These are phyloP conservation scores for Medicago arabica DNA, from an alignment of 306 rosid species.

Conservation along the genomic window DNA sequence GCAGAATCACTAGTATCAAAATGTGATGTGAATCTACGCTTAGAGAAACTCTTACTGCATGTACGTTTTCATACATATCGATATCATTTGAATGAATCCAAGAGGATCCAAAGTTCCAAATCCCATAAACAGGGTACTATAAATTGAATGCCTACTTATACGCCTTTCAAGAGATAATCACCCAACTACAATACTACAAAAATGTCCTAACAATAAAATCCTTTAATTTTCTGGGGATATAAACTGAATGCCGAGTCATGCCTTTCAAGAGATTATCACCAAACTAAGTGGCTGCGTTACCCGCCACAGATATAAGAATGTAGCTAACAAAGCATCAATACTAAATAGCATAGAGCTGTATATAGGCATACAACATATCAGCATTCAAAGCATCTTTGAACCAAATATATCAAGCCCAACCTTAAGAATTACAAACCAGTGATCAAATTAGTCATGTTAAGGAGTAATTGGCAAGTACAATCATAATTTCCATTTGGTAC, in stretches of 20 bases:
- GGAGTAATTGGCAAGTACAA: conserved; percentile 11
- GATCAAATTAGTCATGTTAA: conserved; percentile 12
- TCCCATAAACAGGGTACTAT: neutral
- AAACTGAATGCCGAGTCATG: neutral
- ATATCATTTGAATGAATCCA: conserved; percentile 13
- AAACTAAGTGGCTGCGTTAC: neutral
- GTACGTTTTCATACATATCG: conserved; percentile 14
- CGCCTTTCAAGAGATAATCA: no score
- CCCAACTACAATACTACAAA: neutral
- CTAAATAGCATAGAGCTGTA: neutral
- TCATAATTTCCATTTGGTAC: conserved; percentile 17
- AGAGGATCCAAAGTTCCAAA: conserved; percentile 3
- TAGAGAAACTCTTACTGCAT: conserved; percentile 11
- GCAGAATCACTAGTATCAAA: conserved; percentile 14
- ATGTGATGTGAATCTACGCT: conserved; percentile 16
- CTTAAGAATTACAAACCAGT: neutral
- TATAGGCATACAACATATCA: neutral
- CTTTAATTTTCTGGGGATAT: neutral
- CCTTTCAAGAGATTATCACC: neutral
- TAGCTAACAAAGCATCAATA: conserved; percentile 25
- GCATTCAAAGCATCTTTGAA: conserved; percentile 9
- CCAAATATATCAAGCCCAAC: conserved; percentile 28
- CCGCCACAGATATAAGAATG: conserved; percentile 16
- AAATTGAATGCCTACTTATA: no score
- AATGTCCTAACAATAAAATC: conserved; percentile 1